Percentiles rank a stretch among this genome's conserved stretches.
Conservation (phyloP, 2,329 filamentous ascomycete genomes). For the Penicillium sp. region DNA sequence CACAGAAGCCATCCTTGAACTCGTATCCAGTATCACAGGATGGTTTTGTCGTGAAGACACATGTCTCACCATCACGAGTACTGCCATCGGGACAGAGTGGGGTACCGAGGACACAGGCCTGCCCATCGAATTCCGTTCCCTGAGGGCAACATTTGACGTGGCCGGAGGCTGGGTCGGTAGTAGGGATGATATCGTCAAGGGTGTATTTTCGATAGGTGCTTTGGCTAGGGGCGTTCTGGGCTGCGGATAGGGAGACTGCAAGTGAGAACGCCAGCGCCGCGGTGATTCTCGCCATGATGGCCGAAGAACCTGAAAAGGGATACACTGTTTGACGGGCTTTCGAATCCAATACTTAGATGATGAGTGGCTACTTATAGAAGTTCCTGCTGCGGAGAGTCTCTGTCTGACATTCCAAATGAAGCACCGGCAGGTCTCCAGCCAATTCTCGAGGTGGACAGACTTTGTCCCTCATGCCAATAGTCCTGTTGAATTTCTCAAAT, state of each 20-base stretch:
- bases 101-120: conserved; percentile 2
- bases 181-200: conserved; percentile 7
- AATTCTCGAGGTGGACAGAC: not conserved
- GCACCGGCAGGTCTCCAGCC: not conserved
- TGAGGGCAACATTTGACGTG: conserved; percentile 9
- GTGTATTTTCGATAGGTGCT: conserved; percentile 1
- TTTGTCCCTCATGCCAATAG: not conserved
- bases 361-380: not conserved
- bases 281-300: not conserved
- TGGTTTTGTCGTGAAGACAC: not conserved
- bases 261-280: not conserved
- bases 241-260: not conserved
- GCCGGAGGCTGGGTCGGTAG: conserved; percentile 6
- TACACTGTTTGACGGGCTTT: not conserved
- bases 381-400: not conserved
- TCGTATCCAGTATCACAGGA: conserved; percentile 1
- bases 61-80: conserved; percentile 1
- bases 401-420: not conserved
- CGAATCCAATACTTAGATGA: not conserved
- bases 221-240: not conserved
- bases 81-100: conserved; percentile 7
- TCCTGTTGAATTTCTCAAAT: not conserved
- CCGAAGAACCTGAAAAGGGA: not conserved
- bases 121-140: conserved; percentile 8
- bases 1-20: not conserved